phyloP scores from a whole-genome alignment of 805 yeast genomes.

The Candida awuae region DNA sequence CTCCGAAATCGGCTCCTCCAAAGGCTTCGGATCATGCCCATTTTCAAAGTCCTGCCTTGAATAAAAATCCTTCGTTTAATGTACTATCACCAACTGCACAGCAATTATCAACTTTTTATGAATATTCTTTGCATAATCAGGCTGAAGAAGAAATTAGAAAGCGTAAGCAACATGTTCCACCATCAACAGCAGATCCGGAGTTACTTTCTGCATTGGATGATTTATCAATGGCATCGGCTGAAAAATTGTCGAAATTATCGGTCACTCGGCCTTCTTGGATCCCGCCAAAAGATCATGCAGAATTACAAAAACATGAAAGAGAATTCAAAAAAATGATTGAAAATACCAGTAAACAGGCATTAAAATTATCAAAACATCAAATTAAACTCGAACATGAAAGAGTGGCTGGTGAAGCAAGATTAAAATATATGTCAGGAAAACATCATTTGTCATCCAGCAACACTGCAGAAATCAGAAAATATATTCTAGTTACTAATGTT shows the following conservation, averaged over 20 bases:
- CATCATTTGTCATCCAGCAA: constrained; percentile 23
- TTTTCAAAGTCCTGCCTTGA: constrained; percentile 15
- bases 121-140: constrained; percentile 29
- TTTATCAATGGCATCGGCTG: constrained; percentile 49
- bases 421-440: constrained; percentile 24
- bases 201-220: constrained; percentile 39
- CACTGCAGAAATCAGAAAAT: constrained; percentile 28
- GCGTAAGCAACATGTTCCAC: constrained; percentile 16
- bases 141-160: constrained; percentile 31
- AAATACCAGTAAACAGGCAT: constrained; percentile 25
- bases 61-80: constrained; percentile 24
- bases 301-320: constrained; percentile 46
- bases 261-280: constrained; percentile 64
- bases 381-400: constrained; percentile 28
- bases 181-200: constrained; percentile 19
- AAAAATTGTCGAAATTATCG: constrained; percentile 46
- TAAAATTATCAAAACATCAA: constrained; percentile 25
- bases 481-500: constrained; percentile 26
- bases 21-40: background rate
- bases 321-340: constrained; percentile 38
- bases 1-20: background rate
- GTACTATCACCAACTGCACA: constrained; percentile 30
- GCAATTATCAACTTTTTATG: constrained; percentile 35
- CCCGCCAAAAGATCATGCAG: constrained; percentile 55
- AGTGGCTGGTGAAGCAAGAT: constrained; percentile 29